phyloP scores from a whole-genome alignment of 805 yeast genomes.

The Teunomyces pallodes region DNA sequence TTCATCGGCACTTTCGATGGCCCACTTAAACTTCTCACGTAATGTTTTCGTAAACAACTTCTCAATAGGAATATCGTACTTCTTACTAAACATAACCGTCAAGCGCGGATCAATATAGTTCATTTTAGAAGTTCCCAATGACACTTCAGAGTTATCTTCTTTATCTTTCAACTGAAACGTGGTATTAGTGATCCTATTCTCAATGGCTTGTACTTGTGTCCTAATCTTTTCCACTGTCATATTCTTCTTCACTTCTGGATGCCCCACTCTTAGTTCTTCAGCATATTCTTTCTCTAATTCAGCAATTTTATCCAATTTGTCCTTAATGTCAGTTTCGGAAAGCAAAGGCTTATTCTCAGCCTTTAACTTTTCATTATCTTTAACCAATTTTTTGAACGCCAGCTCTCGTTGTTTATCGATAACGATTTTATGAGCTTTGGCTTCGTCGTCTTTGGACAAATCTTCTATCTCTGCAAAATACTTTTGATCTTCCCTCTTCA shows the following conservation, averaged over 20 bases:
- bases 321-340: constrained; percentile 55
- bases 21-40: constrained; percentile 94
- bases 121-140: constrained; percentile 88
- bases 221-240: constrained; percentile 68
- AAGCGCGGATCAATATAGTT: constrained; percentile 94
- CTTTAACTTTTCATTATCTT: constrained; percentile 74
- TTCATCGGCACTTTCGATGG: constrained; percentile 84
- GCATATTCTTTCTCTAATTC: constrained; percentile 50
- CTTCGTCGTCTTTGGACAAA: constrained; percentile 62
- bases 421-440: constrained; percentile 54
- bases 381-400: constrained; percentile 58
- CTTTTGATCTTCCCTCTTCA: constrained; percentile 48
- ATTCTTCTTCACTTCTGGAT: constrained; percentile 50
- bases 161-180: constrained; percentile 80
- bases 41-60: constrained; percentile 87
- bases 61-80: constrained; percentile 85
- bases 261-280: constrained; percentile 57
- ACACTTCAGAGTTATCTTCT: constrained; percentile 91
- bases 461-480: constrained; percentile 70
- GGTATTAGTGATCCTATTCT: constrained; percentile 66
- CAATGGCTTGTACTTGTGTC: constrained; percentile 67
- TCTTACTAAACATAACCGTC: constrained; percentile 85
- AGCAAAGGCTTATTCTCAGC: constrained; percentile 54
- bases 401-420: constrained; percentile 66
- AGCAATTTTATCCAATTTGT: constrained; percentile 54